A percentile compares a stretch with the other conserved stretches of the same genome.
These are phyloP conservation scores for Trichocomaceae sp. DNA, from an alignment of 2,329 filamentous ascomycete species.

Conservation along the genomic window DNA sequence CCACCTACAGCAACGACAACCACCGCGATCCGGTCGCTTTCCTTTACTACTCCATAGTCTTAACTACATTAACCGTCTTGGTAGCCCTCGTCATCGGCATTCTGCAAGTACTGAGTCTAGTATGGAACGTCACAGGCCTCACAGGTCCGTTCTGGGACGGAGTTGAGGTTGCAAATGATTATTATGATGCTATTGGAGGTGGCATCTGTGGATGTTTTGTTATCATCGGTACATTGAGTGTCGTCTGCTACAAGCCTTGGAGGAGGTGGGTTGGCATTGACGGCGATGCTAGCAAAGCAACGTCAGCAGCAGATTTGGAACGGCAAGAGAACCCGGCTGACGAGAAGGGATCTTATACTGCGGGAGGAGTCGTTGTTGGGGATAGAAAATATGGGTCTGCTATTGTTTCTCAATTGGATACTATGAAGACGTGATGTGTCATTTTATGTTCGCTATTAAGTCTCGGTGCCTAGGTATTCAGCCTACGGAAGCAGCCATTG, in stretches of 20 bases:
- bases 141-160: slow-evolving; percentile 84
- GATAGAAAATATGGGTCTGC: not conserved
- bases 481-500: too few relatives aligned
- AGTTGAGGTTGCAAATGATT: slow-evolving; percentile 65
- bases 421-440: not conserved
- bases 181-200: slow-evolving; percentile 81
- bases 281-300: not conserved
- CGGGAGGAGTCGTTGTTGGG: not conserved
- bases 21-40: slow-evolving; percentile 77
- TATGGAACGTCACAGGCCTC: slow-evolving; percentile 68
- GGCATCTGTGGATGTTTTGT: slow-evolving; percentile 81
- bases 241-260: slow-evolving; percentile 76
- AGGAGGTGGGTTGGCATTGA: slow-evolving; percentile 50
- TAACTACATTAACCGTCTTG: slow-evolving; percentile 74
- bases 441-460: not conserved
- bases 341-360: not conserved
- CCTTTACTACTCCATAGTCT: slow-evolving; percentile 84
- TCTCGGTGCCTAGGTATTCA: not conserved
- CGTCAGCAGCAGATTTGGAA: not conserved
- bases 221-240: slow-evolving; percentile 65
- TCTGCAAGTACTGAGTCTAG: slow-evolving; percentile 73
- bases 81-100: slow-evolving; percentile 81
- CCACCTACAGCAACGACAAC: slow-evolving; percentile 47
- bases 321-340: not conserved
- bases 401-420: not conserved